A percentile compares a stretch with the other conserved stretches of the same genome.
Conservation (phyloP, 208 protist genomes). For the Angomonas deanei region DNA sequence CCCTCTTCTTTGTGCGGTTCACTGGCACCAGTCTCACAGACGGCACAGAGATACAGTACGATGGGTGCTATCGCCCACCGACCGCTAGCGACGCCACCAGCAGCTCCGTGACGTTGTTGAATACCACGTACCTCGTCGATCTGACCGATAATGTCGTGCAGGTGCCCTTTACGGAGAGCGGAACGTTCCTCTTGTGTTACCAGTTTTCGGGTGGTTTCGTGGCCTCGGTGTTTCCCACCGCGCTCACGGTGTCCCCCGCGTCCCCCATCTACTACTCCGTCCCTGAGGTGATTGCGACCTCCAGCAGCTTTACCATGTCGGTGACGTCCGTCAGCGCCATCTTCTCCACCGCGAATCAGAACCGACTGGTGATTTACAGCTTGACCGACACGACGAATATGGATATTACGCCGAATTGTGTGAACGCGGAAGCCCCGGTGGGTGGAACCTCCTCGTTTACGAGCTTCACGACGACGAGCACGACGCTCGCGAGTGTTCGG, state of each 20-base stretch:
- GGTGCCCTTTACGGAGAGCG: conserved; percentile 45
- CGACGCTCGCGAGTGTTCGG: conserved; percentile 43
- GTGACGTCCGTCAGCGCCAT: conserved; percentile 61
- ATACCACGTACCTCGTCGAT: conserved; percentile 60
- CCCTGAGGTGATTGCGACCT: conserved; percentile 29
- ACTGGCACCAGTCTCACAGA: conserved; percentile 18
- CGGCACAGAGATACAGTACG: conserved; percentile 34
- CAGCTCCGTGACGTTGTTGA: conserved; percentile 34
- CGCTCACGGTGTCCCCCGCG: conserved; percentile 36
- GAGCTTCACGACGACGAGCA: conserved; percentile 46
- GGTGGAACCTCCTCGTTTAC: conserved; percentile 54
- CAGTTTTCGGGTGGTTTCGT: conserved; percentile 33
- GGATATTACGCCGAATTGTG: conserved; percentile 34
- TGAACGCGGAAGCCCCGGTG: conserved; percentile 20
- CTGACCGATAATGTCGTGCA: conserved; percentile 15
- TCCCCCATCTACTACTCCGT: conserved; percentile 82
- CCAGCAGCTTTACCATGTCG: conserved; percentile 52
- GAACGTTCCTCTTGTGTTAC: conserved; percentile 70
- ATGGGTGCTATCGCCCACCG: conserved; percentile 69
- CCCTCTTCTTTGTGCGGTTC: conserved; percentile 74
- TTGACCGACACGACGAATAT: conserved; percentile 11
- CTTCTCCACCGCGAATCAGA: conserved; percentile 35
- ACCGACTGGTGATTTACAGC: conserved; percentile 47
- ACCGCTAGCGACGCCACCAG: conserved; percentile 28
- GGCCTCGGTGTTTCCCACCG: conserved; percentile 59